Conservation (phyloP, 495 filamentous ascomycete genomes). For the Podospora pseudocomata region DNA sequence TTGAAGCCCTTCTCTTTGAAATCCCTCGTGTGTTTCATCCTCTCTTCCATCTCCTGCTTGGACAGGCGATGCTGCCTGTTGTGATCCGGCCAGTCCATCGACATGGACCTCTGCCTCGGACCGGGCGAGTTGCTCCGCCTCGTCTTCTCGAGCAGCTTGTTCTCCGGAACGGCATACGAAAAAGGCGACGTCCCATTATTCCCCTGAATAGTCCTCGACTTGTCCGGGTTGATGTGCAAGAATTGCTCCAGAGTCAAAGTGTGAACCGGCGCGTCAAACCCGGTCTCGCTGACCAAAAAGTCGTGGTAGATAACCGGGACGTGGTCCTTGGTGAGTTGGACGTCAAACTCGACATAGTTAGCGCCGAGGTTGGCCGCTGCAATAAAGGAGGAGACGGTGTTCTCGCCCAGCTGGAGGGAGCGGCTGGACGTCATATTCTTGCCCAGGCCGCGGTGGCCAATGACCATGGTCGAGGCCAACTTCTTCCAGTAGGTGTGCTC, state of each 20-base stretch:
- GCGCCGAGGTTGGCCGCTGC: constrained; percentile 91
- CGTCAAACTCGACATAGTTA: constrained; percentile 89
- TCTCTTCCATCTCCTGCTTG: constrained; percentile 67
- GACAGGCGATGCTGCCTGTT: constrained; percentile 12
- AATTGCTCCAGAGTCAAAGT: constrained; percentile 93
- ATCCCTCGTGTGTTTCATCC: constrained; percentile 95
- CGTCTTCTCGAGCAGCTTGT: constrained; percentile 27
- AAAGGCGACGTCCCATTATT: not conserved
- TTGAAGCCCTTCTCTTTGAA: constrained; percentile 90
- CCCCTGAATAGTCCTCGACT: constrained; percentile 12
- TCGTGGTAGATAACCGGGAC: constrained; percentile 99
- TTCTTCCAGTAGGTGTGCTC: constrained; percentile 94
- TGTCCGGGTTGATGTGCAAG: constrained; percentile 70
- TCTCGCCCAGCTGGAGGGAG: constrained; percentile 92
- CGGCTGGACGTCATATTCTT: constrained; percentile 81
- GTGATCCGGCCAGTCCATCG: constrained; percentile 37
- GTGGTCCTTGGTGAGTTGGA: constrained; percentile 97
- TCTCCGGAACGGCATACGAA: constrained; percentile 22
- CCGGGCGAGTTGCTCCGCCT: constrained; percentile 34
- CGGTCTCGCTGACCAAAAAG: constrained; percentile 97
- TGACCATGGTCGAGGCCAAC: constrained; percentile 69
- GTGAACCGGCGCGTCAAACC: constrained; percentile 95
- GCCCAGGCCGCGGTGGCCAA: constrained; percentile 89
- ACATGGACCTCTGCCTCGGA: constrained; percentile 45
- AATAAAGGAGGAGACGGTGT: constrained; percentile 93